Evolutionary conservation across 2,329 filamentous ascomycete genomes (phyloP).

Genomic region (Exophiala bonariae): DNA sequence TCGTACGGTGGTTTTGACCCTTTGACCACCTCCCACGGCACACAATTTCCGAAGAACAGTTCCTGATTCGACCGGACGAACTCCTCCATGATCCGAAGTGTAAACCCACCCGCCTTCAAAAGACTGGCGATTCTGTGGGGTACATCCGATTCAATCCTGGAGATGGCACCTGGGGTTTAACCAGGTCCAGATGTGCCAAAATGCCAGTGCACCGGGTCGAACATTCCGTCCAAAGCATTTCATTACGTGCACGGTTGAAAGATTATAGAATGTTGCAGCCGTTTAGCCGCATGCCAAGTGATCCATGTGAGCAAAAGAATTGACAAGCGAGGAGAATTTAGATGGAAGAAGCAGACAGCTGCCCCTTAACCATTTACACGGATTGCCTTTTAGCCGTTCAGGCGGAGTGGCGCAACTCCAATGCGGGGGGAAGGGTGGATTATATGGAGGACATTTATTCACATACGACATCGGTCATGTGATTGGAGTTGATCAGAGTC

Average conservation of each 20-base stretch:
- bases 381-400: conserved; percentile 3
- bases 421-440: not conserved
- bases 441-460: not conserved
- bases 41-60: not conserved
- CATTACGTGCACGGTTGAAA: not conserved
- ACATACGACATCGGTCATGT: not conserved
- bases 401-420: conserved; percentile 2
- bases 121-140: not conserved
- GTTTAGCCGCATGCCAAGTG: conserved; percentile 1
- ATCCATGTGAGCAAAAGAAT: not conserved
- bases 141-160: not conserved
- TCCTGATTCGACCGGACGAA: not conserved
- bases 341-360: not conserved
- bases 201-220: not conserved
- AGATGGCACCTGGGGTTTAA: conserved; percentile 1
- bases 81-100: not conserved
- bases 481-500: not conserved
- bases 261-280: not conserved
- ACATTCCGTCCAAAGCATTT: not conserved
- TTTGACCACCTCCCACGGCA: not conserved
- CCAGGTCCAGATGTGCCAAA: not conserved
- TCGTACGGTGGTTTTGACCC: not conserved
- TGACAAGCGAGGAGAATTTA: not conserved
- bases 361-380: not conserved
- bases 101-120: not conserved